phyloP scores from a whole-genome alignment of 1,284 basidiomycete species.

The Austroboletus niveus region DNA sequence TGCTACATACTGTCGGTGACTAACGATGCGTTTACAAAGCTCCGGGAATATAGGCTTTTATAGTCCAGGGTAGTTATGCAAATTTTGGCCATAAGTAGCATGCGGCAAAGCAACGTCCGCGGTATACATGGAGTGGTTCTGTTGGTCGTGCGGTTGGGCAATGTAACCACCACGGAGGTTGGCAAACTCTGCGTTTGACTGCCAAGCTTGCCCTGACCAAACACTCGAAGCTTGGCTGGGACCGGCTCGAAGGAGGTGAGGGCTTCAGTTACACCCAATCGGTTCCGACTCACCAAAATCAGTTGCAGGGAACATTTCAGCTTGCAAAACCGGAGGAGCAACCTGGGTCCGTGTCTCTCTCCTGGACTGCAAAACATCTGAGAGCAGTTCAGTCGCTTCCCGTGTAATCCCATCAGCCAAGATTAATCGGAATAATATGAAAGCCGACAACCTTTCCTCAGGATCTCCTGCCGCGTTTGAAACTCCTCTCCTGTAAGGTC shows the following conservation, averaged over 20 bases:
- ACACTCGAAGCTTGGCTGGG: not conserved
- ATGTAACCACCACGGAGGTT: not conserved
- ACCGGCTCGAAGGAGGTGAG: conserved; percentile 7
- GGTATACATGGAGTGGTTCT: not conserved
- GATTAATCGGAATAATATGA: not conserved
- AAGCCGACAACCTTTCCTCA: conserved; percentile 19
- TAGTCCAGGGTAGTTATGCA: not conserved
- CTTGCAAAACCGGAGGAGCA: not conserved
- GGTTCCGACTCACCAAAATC: conserved; percentile 1
- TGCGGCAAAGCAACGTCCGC: not conserved
- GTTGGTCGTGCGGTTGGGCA: not conserved
- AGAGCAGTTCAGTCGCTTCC: conserved; percentile 14
- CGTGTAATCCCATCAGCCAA: not conserved
- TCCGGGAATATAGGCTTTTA: not conserved
- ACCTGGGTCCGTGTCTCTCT: not conserved
- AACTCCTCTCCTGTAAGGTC: conserved; percentile 15
- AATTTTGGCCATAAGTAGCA: not conserved
- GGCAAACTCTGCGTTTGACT: not conserved
- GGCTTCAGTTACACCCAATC: not conserved
- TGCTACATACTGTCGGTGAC: not conserved
- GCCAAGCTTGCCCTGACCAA: not conserved
- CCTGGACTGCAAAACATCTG: not conserved
- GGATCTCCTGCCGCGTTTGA: conserved; percentile 20
- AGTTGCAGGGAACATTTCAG: not conserved
- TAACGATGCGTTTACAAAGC: not conserved